Evolutionary conservation across 2,329 filamentous ascomycete genomes (phyloP).

Genomic region (Aspergillus ochraceus): DNA sequence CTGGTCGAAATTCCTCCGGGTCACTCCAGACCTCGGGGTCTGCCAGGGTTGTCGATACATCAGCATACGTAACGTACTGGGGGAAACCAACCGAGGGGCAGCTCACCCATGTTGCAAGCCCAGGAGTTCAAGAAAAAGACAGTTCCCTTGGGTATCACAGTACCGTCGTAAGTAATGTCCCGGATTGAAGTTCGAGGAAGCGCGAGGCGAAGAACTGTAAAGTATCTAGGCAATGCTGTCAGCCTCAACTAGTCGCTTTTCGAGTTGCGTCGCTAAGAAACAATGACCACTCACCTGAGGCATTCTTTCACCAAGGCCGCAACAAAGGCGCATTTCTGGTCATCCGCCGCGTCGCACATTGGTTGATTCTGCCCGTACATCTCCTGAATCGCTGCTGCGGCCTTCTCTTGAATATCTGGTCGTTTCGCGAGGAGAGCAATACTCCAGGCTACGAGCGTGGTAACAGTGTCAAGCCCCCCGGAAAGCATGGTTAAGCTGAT

Average conservation of each 20-base stretch:
- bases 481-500: slow-evolving; percentile 70
- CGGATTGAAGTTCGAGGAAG: slow-evolving; percentile 63
- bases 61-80: background rate
- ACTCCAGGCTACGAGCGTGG: slow-evolving; percentile 66
- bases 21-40: slow-evolving; percentile 60
- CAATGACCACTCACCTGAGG: slow-evolving; percentile 44
- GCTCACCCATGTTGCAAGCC: slow-evolving; percentile 67
- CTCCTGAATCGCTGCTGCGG: slow-evolving; percentile 56
- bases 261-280: background rate
- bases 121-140: slow-evolving; percentile 67
- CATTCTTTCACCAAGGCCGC: slow-evolving; percentile 65
- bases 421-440: slow-evolving; percentile 60
- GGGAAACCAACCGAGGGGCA: background rate
- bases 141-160: slow-evolving; percentile 61
- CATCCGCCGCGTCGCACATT: slow-evolving; percentile 61
- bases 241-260: slow-evolving; percentile 3
- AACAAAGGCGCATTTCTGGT: slow-evolving; percentile 64
- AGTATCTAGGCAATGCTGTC: slow-evolving; percentile 48
- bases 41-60: slow-evolving; percentile 11
- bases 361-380: slow-evolving; percentile 54
- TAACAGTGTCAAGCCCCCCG: slow-evolving; percentile 66
- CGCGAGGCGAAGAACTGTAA: slow-evolving; percentile 62
- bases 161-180: slow-evolving; percentile 59
- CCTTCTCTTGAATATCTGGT: slow-evolving; percentile 63
- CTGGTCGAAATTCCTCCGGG: slow-evolving; percentile 59